A percentile compares a stretch with the other conserved stretches of the same genome.
Conservation (phyloP, 768 basidiomycete genomes). For the Agrocybe praecox region DNA sequence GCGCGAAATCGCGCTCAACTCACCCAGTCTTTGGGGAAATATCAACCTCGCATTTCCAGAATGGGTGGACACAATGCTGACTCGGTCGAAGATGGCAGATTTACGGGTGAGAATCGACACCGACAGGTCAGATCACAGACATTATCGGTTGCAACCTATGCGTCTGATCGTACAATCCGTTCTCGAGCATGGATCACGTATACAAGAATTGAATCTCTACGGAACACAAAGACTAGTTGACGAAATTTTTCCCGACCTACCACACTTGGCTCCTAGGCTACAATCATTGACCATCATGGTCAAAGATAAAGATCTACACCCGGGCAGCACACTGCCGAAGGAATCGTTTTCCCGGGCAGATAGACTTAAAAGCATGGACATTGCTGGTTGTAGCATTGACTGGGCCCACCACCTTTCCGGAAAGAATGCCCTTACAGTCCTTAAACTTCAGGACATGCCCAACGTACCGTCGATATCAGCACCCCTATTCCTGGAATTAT, state of each 20-base stretch:
- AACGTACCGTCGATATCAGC: not conserved
- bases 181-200: not conserved
- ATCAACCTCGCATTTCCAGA: not conserved
- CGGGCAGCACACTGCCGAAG: not conserved
- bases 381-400: not conserved
- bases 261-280: conserved; percentile 1
- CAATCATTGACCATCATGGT: not conserved
- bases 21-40: conserved; percentile 5
- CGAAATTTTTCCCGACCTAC: not conserved
- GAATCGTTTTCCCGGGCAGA: not conserved
- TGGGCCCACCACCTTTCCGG: conserved; percentile 1
- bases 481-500: conserved; percentile 1
- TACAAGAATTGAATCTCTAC: not conserved
- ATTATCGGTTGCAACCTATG: too few relatives aligned
- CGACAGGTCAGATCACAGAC: too few relatives aligned
- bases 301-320: not conserved
- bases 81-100: conserved; percentile 7
- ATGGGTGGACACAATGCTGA: conserved; percentile 4
- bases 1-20: conserved; percentile 4
- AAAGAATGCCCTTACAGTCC: not conserved
- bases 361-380: not conserved
- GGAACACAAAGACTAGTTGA: not conserved
- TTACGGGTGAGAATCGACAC: not conserved
- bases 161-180: not conserved
- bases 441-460: not conserved